Conservation (phyloP, 768 basidiomycete species). For the Rhizopogon roseolus region DNA sequence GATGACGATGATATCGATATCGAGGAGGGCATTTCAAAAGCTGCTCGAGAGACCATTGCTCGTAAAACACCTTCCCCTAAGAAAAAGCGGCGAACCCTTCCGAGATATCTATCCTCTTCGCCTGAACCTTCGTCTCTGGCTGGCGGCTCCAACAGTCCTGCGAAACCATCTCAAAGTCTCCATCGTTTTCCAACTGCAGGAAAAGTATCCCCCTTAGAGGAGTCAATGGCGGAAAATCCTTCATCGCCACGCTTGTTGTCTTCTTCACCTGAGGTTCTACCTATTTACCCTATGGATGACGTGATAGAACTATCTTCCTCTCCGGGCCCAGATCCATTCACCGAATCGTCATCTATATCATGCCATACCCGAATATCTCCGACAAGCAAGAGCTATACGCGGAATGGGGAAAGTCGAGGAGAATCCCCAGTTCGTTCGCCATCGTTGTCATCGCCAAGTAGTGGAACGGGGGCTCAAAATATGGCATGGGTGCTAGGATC, state of each 20-base stretch:
- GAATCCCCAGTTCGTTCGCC: constrained; percentile 14
- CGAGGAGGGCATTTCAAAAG: constrained; percentile 34
- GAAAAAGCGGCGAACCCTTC: constrained; percentile 2
- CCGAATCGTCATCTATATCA: neutral
- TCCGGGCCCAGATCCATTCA: constrained; percentile 2
- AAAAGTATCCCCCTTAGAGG: neutral
- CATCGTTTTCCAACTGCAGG: neutral
- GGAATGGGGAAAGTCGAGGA: neutral
- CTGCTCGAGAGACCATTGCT: constrained; percentile 1
- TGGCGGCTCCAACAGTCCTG: neutral
- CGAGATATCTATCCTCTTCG: constrained; percentile 11
- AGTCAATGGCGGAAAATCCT: neutral
- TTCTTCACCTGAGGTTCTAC: constrained; percentile 18
- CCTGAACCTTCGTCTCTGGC: constrained; percentile 1
- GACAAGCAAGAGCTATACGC: neutral
- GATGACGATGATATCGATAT: constrained; percentile 56
- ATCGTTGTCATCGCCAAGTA: constrained; percentile 8
- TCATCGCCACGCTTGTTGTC: constrained; percentile 5
- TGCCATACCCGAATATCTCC: neutral
- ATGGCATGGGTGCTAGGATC: constrained; percentile 69
- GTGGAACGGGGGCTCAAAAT: constrained; percentile 24
- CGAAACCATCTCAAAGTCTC: neutral
- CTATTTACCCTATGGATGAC: constrained; percentile 9
- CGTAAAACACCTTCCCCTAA: constrained; percentile 4
- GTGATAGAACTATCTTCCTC: constrained; percentile 30